Conservation (phyloP, 371 early-diverging fungal genomes). For the Haplosporangium sp. region DNA sequence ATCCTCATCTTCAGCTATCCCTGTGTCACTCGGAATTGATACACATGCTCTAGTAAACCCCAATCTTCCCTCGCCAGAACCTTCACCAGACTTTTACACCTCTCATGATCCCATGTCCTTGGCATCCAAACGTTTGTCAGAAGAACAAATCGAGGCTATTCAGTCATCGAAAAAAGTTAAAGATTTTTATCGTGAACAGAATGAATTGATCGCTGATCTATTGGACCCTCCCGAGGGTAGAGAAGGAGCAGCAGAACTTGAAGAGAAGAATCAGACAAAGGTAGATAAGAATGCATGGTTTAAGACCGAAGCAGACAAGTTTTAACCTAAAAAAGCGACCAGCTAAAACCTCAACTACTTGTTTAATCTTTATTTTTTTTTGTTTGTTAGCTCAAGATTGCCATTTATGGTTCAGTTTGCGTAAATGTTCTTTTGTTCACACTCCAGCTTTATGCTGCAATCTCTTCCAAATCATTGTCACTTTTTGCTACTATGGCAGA, state of each 20-base stretch:
- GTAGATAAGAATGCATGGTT: slow-evolving; percentile 37
- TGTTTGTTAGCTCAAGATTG: slow-evolving; percentile 75
- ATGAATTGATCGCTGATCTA: slow-evolving; percentile 83
- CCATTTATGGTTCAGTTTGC: slow-evolving; percentile 85
- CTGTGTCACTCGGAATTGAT: neutral
- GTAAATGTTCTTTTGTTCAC: slow-evolving; percentile 86
- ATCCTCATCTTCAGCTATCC: slow-evolving; percentile 27
- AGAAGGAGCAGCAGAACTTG: slow-evolving; percentile 38
- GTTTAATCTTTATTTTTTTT: neutral
- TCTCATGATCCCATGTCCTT: slow-evolving; percentile 55
- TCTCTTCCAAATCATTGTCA: slow-evolving; percentile 86
- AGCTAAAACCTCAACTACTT: too few species aligned
- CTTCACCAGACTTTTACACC: slow-evolving; percentile 33
- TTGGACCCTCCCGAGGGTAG: slow-evolving; percentile 64
- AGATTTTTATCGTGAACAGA: slow-evolving; percentile 85
- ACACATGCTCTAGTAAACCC: neutral
- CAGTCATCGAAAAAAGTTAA: slow-evolving; percentile 57
- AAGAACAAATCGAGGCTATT: slow-evolving; percentile 53
- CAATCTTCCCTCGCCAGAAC: slow-evolving; percentile 1
- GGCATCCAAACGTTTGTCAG: slow-evolving; percentile 49
- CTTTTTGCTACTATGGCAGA: slow-evolving; percentile 95
- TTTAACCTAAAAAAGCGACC: too few species aligned
- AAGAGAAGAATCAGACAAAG: slow-evolving; percentile 64
- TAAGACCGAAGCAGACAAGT: too few species aligned
- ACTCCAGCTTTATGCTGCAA: slow-evolving; percentile 87